Evolutionary conservation across 2,329 filamentous ascomycete species (phyloP), one percentile per base, ranked within the genome.

Genomic region (Calonectria naviculata): DNA sequence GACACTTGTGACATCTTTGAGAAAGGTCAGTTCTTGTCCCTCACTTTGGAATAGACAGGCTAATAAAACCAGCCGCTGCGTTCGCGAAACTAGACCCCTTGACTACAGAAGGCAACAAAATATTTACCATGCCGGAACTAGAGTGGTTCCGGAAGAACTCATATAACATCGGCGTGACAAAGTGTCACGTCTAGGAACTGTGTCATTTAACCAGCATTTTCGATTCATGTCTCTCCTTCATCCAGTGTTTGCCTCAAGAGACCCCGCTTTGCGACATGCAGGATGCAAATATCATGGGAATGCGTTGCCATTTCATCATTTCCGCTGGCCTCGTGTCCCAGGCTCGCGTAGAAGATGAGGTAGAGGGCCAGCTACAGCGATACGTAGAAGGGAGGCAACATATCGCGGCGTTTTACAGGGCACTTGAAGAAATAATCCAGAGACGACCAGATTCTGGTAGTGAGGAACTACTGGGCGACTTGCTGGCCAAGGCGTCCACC

Each of bases 71-170:
- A 82, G 81, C 79, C 26, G 76, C 78, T 28, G 75, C 77, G 29
- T 65, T 77, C 66, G 77, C 82, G 24, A 68, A 84, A 36, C 74
- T 82, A 70, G 81, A 80, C 21, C 83, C 78, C 3, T 84, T 78
- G 63, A 84, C 84, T 73, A 80, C 76, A 46, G 76, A 84, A 21
- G 85, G 84, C 10, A 81, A 83, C 36, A 89, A 83, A 72, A 68
- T 87, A 1, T 95, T 95, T 78, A 89, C 88, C 0, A 69, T 87
- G 0, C 80, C 86, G 4, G 95, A 98, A 76, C 85, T 97, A 4
- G 89, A 95, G 75, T 97, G 95, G 95, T 95, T 97, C 80, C 93
- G 92, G 42, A 92, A 92, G 73, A 96, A 94, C 73, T 89, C 93
- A 1, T 97, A 97, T 84, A 97, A 97, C 74, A 81, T 95, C 8